These are phyloP conservation scores for Suhomyces coccinellae DNA, from an alignment of 1,139 yeast species.

Conservation along the genomic window DNA sequence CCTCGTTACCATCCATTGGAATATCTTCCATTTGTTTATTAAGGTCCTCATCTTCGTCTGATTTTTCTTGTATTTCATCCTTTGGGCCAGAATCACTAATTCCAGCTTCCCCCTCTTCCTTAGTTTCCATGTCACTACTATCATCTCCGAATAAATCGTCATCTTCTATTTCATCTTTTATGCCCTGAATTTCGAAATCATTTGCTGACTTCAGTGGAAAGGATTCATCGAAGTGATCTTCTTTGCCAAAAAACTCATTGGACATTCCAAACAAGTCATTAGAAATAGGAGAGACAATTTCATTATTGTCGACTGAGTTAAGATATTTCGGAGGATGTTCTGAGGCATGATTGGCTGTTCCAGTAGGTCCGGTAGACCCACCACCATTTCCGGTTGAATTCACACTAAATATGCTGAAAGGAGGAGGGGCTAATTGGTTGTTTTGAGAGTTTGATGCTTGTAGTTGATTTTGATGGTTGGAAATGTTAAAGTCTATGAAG, in stretches of 20 bases:
- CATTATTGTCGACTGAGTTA: slow-evolving; percentile 14
- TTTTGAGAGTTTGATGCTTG: slow-evolving; percentile 8
- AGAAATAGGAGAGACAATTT: slow-evolving; percentile 22
- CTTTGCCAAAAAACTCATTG: slow-evolving; percentile 29
- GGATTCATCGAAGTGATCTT: slow-evolving; percentile 22
- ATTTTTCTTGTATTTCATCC: slow-evolving; percentile 1
- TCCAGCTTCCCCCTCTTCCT: slow-evolving; percentile 5
- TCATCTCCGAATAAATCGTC: slow-evolving; percentile 49
- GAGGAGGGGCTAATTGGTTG: slow-evolving; percentile 11
- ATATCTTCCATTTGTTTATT: not conserved
- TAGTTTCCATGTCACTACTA: slow-evolving; percentile 21
- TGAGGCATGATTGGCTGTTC: not conserved
- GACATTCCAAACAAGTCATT: slow-evolving; percentile 28
- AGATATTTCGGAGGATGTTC: slow-evolving; percentile 16
- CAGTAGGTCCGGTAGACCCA: slow-evolving; percentile 26
- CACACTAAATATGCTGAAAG: slow-evolving; percentile 31
- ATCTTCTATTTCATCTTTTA: slow-evolving; percentile 29
- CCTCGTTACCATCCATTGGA: slow-evolving; percentile 1
- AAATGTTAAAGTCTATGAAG: slow-evolving; percentile 37
- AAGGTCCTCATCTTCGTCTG: not conserved
- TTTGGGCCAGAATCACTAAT: not conserved
- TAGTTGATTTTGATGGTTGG: slow-evolving; percentile 20
- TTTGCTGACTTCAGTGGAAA: slow-evolving; percentile 2
- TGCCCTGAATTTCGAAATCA: slow-evolving; percentile 1
- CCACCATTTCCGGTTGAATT: slow-evolving; percentile 22